phyloP scores from a whole-genome alignment of 2,329 filamentous ascomycete genomes.

The Fusarium guadeloupense region DNA sequence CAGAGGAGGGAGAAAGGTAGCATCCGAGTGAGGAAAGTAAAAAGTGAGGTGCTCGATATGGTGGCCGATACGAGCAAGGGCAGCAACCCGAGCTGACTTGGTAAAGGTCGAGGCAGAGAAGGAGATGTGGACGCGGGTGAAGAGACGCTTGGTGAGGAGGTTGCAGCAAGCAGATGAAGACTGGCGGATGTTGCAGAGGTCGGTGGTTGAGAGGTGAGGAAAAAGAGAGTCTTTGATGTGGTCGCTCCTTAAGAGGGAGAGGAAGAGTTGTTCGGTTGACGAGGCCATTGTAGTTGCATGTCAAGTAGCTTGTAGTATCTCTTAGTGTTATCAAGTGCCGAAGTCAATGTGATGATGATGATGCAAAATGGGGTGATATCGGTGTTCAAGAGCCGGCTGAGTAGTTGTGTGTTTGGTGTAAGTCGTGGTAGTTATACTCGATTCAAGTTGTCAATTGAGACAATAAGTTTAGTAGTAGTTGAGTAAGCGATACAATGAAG shows the following conservation, averaged over 20 bases:
- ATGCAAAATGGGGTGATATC: conserved; percentile 30
- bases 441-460: conserved; percentile 22
- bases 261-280: conserved; percentile 57
- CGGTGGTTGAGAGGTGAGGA: conserved; percentile 58
- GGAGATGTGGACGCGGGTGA: conserved; percentile 73
- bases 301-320: conserved; percentile 41
- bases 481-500: neutral
- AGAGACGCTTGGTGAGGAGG: conserved; percentile 74
- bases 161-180: conserved; percentile 76
- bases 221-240: conserved; percentile 61
- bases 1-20: conserved; percentile 86
- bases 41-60: conserved; percentile 83
- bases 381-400: conserved; percentile 1
- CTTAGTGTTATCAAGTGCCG: conserved; percentile 5
- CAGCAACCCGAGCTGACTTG: conserved; percentile 75
- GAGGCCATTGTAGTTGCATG: conserved; percentile 64
- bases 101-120: conserved; percentile 82
- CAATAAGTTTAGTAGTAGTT: conserved; percentile 3
- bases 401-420: conserved; percentile 5
- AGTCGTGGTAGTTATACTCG: conserved; percentile 7
- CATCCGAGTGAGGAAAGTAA: conserved; percentile 76
- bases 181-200: conserved; percentile 69
- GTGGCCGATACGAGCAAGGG: conserved; percentile 79
- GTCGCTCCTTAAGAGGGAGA: conserved; percentile 65
- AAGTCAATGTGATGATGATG: conserved; percentile 11